Evolutionary conservation across 208 protist species (phyloP), one percentile per base, ranked within the genome.

Genomic region (Herpetomonas samuelpessoai): DNA sequence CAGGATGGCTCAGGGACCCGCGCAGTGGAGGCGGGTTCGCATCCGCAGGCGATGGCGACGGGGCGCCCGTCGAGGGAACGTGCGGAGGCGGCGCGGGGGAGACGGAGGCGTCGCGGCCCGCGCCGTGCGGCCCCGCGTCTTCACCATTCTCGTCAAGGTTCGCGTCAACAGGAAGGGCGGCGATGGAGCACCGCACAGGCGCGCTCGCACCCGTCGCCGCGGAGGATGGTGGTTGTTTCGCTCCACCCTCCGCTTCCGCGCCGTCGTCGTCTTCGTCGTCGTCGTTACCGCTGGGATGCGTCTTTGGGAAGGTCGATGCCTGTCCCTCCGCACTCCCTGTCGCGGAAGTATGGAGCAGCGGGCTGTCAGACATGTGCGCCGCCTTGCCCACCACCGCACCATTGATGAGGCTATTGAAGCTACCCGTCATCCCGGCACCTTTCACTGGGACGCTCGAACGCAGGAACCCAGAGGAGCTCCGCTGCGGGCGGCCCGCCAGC

Each of bases 361-460:
- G 28, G 19, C 47, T 58, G 2, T 51, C 12, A n/a, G 62, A 59
- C 25, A 66, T 21, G 14, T 72, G 58, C n/a, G 59, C 67, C 4
- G 67, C 67, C 58, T 72, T 58, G 12, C 61, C 67, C 10, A 55
- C 67, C 27, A 72, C 57, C 3, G 67, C 67, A 6, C 67, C 59
- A 22, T 63, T 65, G 24, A 72, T 41, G 54, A 62, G 65, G 2
- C 58, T 58, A 54, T 72, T 58, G 38, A 72, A 67, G 0, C 35
- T 14, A 14, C 35, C 35, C 6, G 35, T 41, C 9, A 14, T 6
- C n/a, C n/a, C n/a, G 35, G 14, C 35, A 14, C 14, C 35, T 14
- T 41, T 41, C 35, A 41, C 35, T 6, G 35, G 35, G 14, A 6
- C 35, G 35, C 6, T 14, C 14, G 35, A 14, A 3, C 58, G 67